These are phyloP conservation scores for Colletotrichum sansevieriae DNA, from an alignment of 2,329 filamentous ascomycete genomes.

Conservation along the genomic window DNA sequence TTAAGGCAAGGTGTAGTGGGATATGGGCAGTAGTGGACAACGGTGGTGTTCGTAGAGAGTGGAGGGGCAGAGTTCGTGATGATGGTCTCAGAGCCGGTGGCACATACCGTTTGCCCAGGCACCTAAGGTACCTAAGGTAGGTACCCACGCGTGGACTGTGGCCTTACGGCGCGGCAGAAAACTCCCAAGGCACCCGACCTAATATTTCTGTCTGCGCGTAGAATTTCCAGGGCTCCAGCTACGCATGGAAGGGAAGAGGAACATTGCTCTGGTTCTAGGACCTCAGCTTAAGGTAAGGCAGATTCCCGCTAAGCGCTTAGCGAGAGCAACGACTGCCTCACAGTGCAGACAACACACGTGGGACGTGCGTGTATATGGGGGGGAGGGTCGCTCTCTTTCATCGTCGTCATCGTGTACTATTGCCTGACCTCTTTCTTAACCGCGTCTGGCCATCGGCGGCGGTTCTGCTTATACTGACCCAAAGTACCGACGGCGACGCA, in stretches of 20 bases:
- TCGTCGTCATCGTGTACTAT: too few relatives aligned
- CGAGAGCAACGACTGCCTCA: too few relatives aligned
- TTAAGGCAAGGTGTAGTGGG: conserved; percentile 19
- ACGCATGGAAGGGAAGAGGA: conserved; percentile 22
- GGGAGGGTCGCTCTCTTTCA: too few relatives aligned
- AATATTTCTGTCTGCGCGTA: not conserved
- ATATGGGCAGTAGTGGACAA: not conserved
- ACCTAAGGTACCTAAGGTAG: not conserved
- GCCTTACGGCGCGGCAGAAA: not conserved
- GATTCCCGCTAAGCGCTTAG: conserved; percentile 1
- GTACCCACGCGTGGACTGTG: conserved; percentile 9
- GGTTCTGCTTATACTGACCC: not conserved
- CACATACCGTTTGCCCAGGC: conserved; percentile 3
- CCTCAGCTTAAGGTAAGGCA: conserved; percentile 6
- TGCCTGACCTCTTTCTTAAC: too few relatives aligned
- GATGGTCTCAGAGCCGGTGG: not conserved
- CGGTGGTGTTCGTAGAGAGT: conserved; percentile 27
- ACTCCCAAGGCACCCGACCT: not conserved
- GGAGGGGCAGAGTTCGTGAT: conserved; percentile 17
- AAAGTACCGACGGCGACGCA: not conserved
- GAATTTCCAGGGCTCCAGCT: conserved; percentile 31
- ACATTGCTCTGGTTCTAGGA: not conserved
- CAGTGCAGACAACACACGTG: not conserved
- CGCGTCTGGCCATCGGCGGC: too few relatives aligned
- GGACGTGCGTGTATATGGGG: too few relatives aligned